Percentiles rank a stretch among this genome's conserved stretches.
phyloP scores from a whole-genome alignment of 495 filamentous ascomycete genomes.

The Aspergillus conjunctus region DNA sequence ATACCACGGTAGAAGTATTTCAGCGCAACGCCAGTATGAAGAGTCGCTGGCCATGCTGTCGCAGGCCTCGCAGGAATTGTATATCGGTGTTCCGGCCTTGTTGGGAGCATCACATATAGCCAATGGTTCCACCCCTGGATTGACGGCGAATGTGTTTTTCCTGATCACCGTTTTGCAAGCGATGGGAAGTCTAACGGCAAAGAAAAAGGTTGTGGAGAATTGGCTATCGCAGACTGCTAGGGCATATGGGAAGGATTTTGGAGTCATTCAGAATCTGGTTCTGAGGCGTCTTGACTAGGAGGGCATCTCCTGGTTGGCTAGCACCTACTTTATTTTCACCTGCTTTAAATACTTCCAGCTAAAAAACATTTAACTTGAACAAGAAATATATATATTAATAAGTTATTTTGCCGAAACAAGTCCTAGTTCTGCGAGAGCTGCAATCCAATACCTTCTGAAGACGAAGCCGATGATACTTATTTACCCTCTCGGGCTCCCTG shows the following conservation, averaged over 20 bases:
- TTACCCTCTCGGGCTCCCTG: too few relatives aligned
- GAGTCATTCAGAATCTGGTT: background rate
- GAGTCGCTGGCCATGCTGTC: background rate
- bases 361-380: too few relatives aligned
- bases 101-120: background rate
- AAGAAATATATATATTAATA: too few relatives aligned
- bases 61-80: background rate
- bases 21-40: background rate
- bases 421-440: too few relatives aligned
- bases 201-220: background rate
- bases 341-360: too few relatives aligned
- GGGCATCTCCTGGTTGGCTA: too few relatives aligned
- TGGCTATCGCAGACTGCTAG: background rate
- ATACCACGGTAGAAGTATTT: background rate
- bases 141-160: background rate
- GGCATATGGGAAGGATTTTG: background rate
- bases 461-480: too few relatives aligned
- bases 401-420: too few relatives aligned
- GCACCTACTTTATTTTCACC: too few relatives aligned
- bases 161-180: background rate
- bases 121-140: background rate
- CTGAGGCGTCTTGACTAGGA: background rate
- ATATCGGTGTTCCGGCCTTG: background rate
- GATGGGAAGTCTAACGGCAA: background rate
- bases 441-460: too few relatives aligned